Percentiles rank a stretch among this genome's conserved stretches.
Conservation (phyloP, 257 asterid species). For the Agastache rugosa region DNA sequence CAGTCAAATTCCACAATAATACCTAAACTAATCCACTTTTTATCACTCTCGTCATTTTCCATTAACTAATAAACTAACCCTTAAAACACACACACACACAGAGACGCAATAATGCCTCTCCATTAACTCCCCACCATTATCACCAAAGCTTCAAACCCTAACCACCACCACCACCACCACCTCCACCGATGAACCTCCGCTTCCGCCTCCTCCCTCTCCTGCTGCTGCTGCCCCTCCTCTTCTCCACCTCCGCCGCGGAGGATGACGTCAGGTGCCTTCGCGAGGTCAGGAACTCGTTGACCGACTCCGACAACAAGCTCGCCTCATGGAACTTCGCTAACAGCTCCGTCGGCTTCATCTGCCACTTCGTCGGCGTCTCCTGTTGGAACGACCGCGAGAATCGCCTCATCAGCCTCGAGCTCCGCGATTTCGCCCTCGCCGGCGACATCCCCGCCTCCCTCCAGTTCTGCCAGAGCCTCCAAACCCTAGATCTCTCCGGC, state of each 20-base stretch:
- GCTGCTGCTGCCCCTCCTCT: conserved; percentile 39
- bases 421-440: conserved; percentile 55
- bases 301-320: conserved; percentile 54
- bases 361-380: conserved; percentile 64
- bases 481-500: conserved; percentile 77
- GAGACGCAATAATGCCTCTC: conserved; percentile 19
- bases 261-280: conserved; percentile 78
- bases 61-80: background rate
- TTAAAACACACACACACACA: background rate
- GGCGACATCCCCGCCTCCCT: conserved; percentile 61
- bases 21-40: conserved; percentile 26
- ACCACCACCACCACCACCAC: conserved; percentile 23
- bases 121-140: conserved; percentile 26
- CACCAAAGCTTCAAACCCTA: conserved; percentile 33
- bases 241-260: conserved; percentile 41
- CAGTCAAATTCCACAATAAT: conserved; percentile 19
- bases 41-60: conserved; percentile 26
- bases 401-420: conserved; percentile 56
- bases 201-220: conserved; percentile 33
- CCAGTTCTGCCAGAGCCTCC: conserved; percentile 66
- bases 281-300: conserved; percentile 56
- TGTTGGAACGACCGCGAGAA: conserved; percentile 89
- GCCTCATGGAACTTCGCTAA: conserved; percentile 66
- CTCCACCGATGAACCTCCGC: conserved; percentile 33
- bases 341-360: conserved; percentile 57